Evolutionary conservation across 1,284 basidiomycete species (phyloP).

Genomic region (Malassezia dermatis): DNA sequence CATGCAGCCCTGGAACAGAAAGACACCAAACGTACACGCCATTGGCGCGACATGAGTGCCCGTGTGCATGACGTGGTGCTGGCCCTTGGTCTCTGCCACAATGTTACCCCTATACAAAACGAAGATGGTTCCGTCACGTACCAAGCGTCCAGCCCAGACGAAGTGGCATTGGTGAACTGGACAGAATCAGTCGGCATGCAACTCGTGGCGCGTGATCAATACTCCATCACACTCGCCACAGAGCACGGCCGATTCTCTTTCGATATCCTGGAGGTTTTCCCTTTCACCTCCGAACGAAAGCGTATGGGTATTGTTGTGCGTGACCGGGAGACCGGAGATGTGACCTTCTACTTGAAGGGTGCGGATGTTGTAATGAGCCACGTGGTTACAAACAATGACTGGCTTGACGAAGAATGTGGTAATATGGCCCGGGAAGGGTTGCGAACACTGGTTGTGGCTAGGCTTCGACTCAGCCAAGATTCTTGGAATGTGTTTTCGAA

Average conservation of each 20-base stretch:
- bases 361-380: conserved; percentile 92
- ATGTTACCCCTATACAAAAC: conserved; percentile 87
- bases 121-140: conserved; percentile 90
- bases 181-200: conserved; percentile 87
- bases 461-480: conserved; percentile 63
- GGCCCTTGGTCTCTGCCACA: conserved; percentile 88
- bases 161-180: conserved; percentile 98
- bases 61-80: conserved; percentile 87
- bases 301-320: conserved; percentile 96
- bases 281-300: conserved; percentile 93
- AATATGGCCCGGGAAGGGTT: conserved; percentile 98
- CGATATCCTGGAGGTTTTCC: conserved; percentile 87
- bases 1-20: conserved; percentile 57
- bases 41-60: conserved; percentile 85
- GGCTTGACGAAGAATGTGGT: conserved; percentile 95
- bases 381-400: conserved; percentile 92
- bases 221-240: conserved; percentile 56
- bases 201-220: conserved; percentile 76
- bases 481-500: conserved; percentile 66
- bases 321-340: conserved; percentile 63
- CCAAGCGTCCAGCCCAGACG: conserved; percentile 95
- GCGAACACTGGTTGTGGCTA: conserved; percentile 81
- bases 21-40: conserved; percentile 39
- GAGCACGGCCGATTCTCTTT: conserved; percentile 54
- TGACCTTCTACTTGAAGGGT: conserved; percentile 88